Conservation (phyloP, 139 green algal species). For the Tetraselmis striata region DNA sequence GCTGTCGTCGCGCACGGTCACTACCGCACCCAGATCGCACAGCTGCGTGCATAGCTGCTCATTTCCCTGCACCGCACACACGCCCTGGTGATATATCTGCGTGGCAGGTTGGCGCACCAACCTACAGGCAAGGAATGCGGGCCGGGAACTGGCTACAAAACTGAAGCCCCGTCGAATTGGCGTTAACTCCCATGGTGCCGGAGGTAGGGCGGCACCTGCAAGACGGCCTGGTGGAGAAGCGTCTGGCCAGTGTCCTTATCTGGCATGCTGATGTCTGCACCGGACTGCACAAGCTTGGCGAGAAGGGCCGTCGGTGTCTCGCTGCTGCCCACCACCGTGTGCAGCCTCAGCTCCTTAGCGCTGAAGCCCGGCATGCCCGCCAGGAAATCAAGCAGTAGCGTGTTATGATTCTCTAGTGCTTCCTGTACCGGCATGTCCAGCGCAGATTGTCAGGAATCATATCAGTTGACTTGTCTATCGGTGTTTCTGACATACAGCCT, state of each 20-base stretch:
- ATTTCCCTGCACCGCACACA: neutral
- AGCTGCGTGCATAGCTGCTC: neutral
- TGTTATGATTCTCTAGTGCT: neutral
- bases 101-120: too few species aligned
- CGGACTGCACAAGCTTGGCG: neutral
- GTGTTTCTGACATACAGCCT: too few species aligned
- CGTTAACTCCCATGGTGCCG: too few species aligned
- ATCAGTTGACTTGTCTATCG: too few species aligned
- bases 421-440: too few species aligned
- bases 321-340: neutral
- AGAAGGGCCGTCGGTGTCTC: neutral
- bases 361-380: neutral
- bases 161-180: too few species aligned
- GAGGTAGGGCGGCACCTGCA: too few species aligned
- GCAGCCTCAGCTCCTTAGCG: neutral
- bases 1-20: conserved; percentile 1
- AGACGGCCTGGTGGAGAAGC: neutral
- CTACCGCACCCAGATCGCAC: neutral
- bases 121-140: too few species aligned
- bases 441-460: too few species aligned
- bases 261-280: neutral
- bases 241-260: neutral
- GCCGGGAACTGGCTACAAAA: too few species aligned
- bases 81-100: too few species aligned
- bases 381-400: neutral